phyloP scores from a whole-genome alignment of 2,329 filamentous ascomycete species.

The Microsporum audouinii region DNA sequence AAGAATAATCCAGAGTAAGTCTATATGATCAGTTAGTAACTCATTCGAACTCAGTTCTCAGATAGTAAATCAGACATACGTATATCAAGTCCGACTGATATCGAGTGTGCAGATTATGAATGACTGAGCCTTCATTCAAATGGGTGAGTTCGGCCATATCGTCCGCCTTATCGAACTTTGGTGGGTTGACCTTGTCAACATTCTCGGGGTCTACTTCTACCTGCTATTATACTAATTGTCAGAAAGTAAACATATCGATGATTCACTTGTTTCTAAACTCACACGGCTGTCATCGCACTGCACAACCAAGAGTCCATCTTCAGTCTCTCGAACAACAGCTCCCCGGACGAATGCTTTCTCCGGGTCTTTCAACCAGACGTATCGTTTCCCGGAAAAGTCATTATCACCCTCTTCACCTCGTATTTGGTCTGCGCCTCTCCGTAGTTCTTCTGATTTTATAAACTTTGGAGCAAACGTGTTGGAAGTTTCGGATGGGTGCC shows the following conservation, averaged over 20 bases:
- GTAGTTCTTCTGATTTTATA: conserved; percentile 75
- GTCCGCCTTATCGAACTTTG: conserved; percentile 97
- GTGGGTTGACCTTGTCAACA: conserved; percentile 97
- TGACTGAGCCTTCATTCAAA: conserved; percentile 92
- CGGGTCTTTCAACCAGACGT: conserved; percentile 90
- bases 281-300: conserved; percentile 90
- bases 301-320: conserved; percentile 59
- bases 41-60: neutral
- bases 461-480: conserved; percentile 93
- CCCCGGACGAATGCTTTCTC: conserved; percentile 83
- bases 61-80: conserved; percentile 30
- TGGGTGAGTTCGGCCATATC: conserved; percentile 99
- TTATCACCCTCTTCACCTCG: conserved; percentile 88
- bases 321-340: conserved; percentile 75
- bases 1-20: conserved; percentile 96
- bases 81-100: conserved; percentile 95
- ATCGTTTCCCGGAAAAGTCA: conserved; percentile 96
- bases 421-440: conserved; percentile 44
- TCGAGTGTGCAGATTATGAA: conserved; percentile 89
- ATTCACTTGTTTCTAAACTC: conserved; percentile 14
- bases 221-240: neutral
- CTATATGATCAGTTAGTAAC: conserved; percentile 28
- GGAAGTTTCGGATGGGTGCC: conserved; percentile 45
- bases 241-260: neutral
- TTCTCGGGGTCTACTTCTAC: conserved; percentile 70